phyloP scores from a whole-genome alignment of 148 eudicot species.

The Spergularia bocconei region DNA sequence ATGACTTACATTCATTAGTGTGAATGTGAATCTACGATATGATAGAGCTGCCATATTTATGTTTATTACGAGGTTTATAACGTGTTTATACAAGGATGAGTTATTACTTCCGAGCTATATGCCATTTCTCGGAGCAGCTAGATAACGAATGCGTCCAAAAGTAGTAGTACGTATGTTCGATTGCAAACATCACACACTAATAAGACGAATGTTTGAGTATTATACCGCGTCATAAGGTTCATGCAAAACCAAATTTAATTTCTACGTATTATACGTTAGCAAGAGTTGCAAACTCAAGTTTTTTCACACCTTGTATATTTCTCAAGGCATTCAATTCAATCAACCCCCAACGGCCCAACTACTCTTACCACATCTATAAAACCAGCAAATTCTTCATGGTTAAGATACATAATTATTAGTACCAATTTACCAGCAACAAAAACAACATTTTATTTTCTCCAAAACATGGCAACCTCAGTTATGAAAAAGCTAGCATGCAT shows the following conservation, averaged over 20 bases:
- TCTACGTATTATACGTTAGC: neutral
- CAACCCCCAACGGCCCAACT: conserved; percentile 23
- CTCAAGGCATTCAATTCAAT: neutral
- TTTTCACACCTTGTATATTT: neutral
- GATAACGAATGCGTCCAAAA: too few relatives aligned
- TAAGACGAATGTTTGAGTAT: neutral
- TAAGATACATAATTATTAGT: neutral
- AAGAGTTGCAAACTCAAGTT: neutral
- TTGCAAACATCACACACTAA: neutral
- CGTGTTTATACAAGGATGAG: too few relatives aligned
- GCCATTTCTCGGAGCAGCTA: too few relatives aligned
- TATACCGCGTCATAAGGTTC: neutral
- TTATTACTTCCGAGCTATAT: too few relatives aligned
- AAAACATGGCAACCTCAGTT: conserved; percentile 12
- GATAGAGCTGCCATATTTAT: too few relatives aligned
- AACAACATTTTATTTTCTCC: neutral
- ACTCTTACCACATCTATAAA: conserved; percentile 7
- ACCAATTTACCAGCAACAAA: neutral
- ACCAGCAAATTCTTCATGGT: neutral
- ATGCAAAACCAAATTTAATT: conserved; percentile 3
- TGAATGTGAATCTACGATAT: too few relatives aligned
- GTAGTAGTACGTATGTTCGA: too few relatives aligned
- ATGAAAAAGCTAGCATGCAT: conserved; percentile 10
- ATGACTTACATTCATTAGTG: too few relatives aligned
- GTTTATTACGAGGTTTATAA: too few relatives aligned